Base-by-base conservation (phyloP, 768 basidiomycete genomes). In the Boletellus sp. region DNA sequence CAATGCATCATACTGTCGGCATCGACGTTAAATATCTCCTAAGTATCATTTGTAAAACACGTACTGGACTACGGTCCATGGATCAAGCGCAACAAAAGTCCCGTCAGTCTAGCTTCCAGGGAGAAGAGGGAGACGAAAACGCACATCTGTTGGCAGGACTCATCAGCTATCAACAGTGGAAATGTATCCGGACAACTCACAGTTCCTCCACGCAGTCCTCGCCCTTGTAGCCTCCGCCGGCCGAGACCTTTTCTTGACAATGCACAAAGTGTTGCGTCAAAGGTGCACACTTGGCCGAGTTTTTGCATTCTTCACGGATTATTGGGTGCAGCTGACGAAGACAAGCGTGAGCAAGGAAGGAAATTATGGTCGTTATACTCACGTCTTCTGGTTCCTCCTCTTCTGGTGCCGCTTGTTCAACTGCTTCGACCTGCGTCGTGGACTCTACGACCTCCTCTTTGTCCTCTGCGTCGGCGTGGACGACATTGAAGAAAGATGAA, bases 181-280 rank as follows among this genome's bases (percentile, higher is more conserved):
- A 9, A 41, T 10, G n/a, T 11, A 42, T 13, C 34, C 26, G 4
- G 4, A 32, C 42, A n/a, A 79, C 85, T 68, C 59, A 89, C 87
- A 92, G 67, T 77, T 92, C 91, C 72, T 93, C 90, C 33, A 94
- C 87, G 64, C 92, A 95, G 65, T 94, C 92, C 75, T 95, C 94
- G 55, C 83, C 83, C 66, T 90, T 85, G 80, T 79, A 91, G 34
- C 91, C 93, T 61, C 93, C 64, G 23, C 93, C 94, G 26, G 74
- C 76, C 51, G 81, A 70, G 41, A 96, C 84, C 72, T 91, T 94
- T 70, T 94, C 88, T 65, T 89, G 80, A 70, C 94, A 95, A 64
- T 94, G 89, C 51, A 86, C 79, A 69, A 94, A 95, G 73, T 95
- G 94, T 62, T 87, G 81, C 34, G 84, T 74, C 48, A 84, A 67